Base-by-base conservation (phyloP, 2,329 filamentous ascomycete species). In the Fusarium guadeloupense region DNA sequence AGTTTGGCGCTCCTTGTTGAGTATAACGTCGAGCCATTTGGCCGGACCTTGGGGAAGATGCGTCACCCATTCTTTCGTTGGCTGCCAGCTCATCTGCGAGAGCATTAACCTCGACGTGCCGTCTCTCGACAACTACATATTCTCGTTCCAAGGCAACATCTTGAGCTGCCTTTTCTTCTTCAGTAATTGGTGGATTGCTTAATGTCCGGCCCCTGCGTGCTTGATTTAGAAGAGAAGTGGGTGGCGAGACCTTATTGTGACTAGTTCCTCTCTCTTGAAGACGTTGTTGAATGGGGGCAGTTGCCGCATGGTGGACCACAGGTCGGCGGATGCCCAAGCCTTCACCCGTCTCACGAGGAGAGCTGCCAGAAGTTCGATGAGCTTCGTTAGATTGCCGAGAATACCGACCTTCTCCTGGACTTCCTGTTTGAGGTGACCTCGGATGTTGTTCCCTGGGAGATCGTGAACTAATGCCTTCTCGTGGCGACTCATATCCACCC, bases 91-190 rank as follows among this genome's bases (percentile, higher is more conserved):
- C 94, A 75, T 99, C 95, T 19, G 95, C 95, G 70, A 99, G 90
- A 4, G 95, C 95, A 74, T 99, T 98, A 44, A 99, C 94, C 75
- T 98, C 94, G 10, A 99, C 93, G 17, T 93, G 90, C 64, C 90
- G 88, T 79, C 97, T 97, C 78, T 99, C 95, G 12, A 99, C 92
- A 21, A 98, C 83, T 17, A 99, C 94, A 69, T 98, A 99, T 65
- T 98, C 95, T 64, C 94, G 87, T 72, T 97, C 93, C 68, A 96
- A 90, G 1, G 91, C 91, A 42, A 96, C 88, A 63, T 98, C 94
- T 69, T 96, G 91, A 4, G 91, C 92, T 4, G 89, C 90, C 71
- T 81, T 85, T 69, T 90, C 88, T 55, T 87, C 86, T 62, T 90
- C 89, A 52, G 83, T 81, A n/a, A 75, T 74, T 33, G 64, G 62